Base-by-base conservation (phyloP, 495 filamentous ascomycete genomes). In the Lentithecium fluviatile region DNA sequence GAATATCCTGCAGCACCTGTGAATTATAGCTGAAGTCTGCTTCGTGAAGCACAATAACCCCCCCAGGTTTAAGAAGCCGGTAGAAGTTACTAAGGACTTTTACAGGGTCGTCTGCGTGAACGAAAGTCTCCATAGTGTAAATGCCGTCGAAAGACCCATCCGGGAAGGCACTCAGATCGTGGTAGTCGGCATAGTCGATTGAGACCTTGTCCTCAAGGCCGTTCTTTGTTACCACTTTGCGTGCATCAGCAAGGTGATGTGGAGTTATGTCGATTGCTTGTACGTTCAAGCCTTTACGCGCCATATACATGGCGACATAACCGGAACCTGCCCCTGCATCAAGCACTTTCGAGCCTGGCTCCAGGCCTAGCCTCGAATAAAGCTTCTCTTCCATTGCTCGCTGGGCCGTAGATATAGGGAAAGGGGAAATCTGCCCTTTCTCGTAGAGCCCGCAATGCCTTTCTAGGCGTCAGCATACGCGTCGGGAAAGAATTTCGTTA, bases 81-180 rank as follows among this genome's bases (percentile, higher is more conserved):
- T 73, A 74, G 66, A 83, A 84, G 38, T 77, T 73, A 10, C 60
- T 51, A 24, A 83, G 59, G 1, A 76, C 81, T 11, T 71, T 73
- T 52, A 74, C 63, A 6, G 77, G 77, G 20, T 83, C 76, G 0
- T 75, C 81, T 6, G 82, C 79, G 60, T 85, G 80, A 5, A 83
- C 80, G 24, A 84, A 75, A 0, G 81, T 84, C 62, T 85, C 82
- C 74, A 83, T 82, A 1, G 81, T 83, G 62, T 84, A 85, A 49
- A 79, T 64, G 17, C 82, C 82, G 58, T 84, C 79, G 52, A 80
- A 76, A 0, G 75, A 77, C 10, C 26, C 58, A 34, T 61, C 49
- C 6, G 61, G 56, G 34, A 80, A 71, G 6, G 53, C 47, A 8
- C 78, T 67, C 1, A 85, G 73, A 58, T 83, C 71, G 63, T 83